A percentile compares a stretch with the other conserved stretches of the same genome.
Evolutionary conservation across 139 green algal genomes (phyloP).

Genomic region (Cymbomonas tetramitiformis): DNA sequence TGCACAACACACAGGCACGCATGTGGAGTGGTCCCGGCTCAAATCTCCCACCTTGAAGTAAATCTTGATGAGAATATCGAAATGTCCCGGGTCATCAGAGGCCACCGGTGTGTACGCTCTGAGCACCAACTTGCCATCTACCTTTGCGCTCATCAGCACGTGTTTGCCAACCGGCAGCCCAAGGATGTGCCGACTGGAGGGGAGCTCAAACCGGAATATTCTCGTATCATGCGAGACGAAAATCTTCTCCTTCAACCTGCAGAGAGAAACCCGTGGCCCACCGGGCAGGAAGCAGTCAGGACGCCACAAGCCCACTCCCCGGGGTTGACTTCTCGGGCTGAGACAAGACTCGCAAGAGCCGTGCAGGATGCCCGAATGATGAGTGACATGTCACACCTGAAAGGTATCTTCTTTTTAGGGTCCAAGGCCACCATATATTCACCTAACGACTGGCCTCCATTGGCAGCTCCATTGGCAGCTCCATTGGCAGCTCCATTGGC

Average conservation of each 20-base stretch:
- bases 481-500: too few relatives aligned
- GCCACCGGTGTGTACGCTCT: slow-evolving; percentile 76
- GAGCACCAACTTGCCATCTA: slow-evolving; percentile 72
- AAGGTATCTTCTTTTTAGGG: slow-evolving; percentile 20
- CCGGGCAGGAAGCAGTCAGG: too few relatives aligned
- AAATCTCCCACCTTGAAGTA: too few relatives aligned
- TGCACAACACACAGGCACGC: too few relatives aligned
- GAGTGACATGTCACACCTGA: slow-evolving; percentile 21
- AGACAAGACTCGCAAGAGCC: too few relatives aligned
- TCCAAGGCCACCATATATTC: neutral
- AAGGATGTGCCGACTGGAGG: slow-evolving; percentile 51
- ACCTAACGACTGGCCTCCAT: too few relatives aligned
- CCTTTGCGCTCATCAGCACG: slow-evolving; percentile 52
- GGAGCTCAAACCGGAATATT: slow-evolving; percentile 74
- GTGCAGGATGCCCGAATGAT: too few relatives aligned
- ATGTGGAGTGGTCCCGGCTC: too few relatives aligned
- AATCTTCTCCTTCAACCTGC: slow-evolving; percentile 52
- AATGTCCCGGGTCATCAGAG: slow-evolving; percentile 58
- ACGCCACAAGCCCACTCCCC: too few relatives aligned
- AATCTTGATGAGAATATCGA: slow-evolving; percentile 86
- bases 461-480: too few relatives aligned
- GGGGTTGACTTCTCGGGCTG: too few relatives aligned
- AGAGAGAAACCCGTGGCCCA: too few relatives aligned
- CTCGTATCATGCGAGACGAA: slow-evolving; percentile 62
- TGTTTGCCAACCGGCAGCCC: slow-evolving; percentile 78